phyloP scores from a whole-genome alignment of 1,139 yeast genomes.

The Blastobotrys indianensis region DNA sequence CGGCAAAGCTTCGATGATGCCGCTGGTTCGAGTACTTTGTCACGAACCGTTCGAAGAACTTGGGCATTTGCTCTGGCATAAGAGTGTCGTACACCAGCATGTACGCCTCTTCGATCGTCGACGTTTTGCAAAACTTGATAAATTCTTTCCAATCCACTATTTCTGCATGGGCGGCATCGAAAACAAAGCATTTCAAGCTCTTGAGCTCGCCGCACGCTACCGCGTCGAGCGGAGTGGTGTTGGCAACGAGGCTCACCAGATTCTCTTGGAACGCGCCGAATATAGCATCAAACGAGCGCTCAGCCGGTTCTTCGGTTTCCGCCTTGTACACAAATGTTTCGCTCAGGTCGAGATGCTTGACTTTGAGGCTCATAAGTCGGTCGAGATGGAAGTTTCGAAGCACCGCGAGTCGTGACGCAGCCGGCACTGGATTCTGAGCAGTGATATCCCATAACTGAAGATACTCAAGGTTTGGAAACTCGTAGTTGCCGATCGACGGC shows the following conservation, averaged over 20 bases:
- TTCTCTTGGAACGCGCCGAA: background rate
- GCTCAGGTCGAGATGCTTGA: slow-evolving; percentile 3
- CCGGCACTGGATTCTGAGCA: background rate
- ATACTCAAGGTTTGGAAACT: slow-evolving; percentile 5
- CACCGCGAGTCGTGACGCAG: background rate
- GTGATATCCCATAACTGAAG: slow-evolving; percentile 5
- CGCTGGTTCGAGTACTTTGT: background rate
- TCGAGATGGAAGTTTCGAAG: background rate
- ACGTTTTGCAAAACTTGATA: background rate
- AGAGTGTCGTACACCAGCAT: background rate
- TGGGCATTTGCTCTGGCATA: slow-evolving; percentile 2
- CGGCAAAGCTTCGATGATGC: too few species aligned
- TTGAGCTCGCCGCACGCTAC: background rate
- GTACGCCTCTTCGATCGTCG: background rate
- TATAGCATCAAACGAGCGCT: background rate
- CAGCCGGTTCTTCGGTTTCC: background rate
- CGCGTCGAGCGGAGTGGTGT: background rate
- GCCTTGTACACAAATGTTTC: background rate
- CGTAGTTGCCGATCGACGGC: slow-evolving; percentile 5
- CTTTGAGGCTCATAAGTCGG: background rate
- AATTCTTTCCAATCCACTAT: slow-evolving; percentile 3
- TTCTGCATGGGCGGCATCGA: background rate
- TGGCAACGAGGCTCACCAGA: background rate
- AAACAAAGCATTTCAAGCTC: background rate
- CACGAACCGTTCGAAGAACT: slow-evolving; percentile 4